Evolutionary conservation across 768 basidiomycete species (phyloP), one percentile per base, ranked within the genome.

Genomic region (Russula sp.): DNA sequence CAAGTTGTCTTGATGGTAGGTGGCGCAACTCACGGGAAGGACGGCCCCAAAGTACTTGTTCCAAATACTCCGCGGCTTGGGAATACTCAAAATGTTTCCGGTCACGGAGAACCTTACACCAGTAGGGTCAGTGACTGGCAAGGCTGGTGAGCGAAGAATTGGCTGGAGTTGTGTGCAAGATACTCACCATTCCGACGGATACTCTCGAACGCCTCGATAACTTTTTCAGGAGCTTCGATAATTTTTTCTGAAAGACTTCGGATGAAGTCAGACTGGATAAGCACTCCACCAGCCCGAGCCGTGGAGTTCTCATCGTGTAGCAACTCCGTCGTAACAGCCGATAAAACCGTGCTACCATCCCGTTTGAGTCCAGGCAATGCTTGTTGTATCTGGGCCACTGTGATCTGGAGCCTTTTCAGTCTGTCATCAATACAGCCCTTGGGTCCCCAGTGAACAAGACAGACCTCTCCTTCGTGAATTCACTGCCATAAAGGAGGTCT

Each of bases 311-410:
- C 81, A 65, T 82, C 80, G 68, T 83, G 89, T 29, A 93, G 69
- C 32, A 91, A 69, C 61, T 85, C 81, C 18, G 81, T 75, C 75
- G 83, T 86, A 35, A 93, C 75, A 8, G 93, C 87, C 10, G 79
- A 78, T 49, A 93, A 77, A 11, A 98, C 89, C 34, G 82, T 87
- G 69, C 76, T 83, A 13, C 94, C 96, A 70, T 92, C 88, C 42
- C 97, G 83, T 78, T 98, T 98, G 68, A 90, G 76, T 70, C 93
- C 88, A 2, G 97, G 96, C 36, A 99, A 78, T 20, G 85, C 86
- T 71, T 98, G 96, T 47, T 89, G 85, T 25, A 92, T 83, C 73
- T 97, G 98, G 16, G 93, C 92, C 49, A 90, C 78, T 32, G 84
- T 85, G 53, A 98, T 84, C 68, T 87, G 84, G 38, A 99, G 75